Evolutionary conservation across 1,284 basidiomycete species (phyloP), one percentile per base, ranked within the genome.

Genomic region (Leccinum ambiguum): DNA sequence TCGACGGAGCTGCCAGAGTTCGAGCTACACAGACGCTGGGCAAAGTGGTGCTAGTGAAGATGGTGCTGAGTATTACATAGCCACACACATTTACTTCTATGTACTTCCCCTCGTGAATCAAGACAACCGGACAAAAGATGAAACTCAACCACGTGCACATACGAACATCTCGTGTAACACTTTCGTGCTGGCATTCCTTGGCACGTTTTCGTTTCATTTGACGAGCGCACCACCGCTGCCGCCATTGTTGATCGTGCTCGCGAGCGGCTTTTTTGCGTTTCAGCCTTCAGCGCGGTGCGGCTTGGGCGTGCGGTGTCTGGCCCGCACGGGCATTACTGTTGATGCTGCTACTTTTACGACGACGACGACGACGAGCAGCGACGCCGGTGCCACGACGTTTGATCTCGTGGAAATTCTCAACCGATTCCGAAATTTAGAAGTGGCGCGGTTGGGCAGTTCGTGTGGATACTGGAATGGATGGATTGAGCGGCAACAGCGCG

Each of bases 401-500:
- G 66, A 69, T 6, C 64, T 63, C 13, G 66, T 43, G 30, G 70
- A 71, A 4, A 69, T 80, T 26, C 68, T 82, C 4, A 72, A 78
- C 39, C 75, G 75, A 1, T 75, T 85, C 67, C 69, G 76, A 36
- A 76, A 75, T n/a, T 69, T 85, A 11, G 80, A 85, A 13, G 79
- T 81, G 1, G 69, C 78, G 21, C 74, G 85, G 45, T 72, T 83
- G 64, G 83, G 84, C 3, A 79, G 81, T 54, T 78, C 79, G 6
- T 82, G 82, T 4, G 78, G 75, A 0, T 82, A 80, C 62, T 82
- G 82, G 82, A 63, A 72, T 43, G 69, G 68, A 6, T 72, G 71
- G 66, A 41, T 56, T 6, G 61, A 65, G 8, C 63, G 59, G 57
- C 63, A 63, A 21, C 41, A 8, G 33, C 59, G 68, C 33, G 54